These are phyloP conservation scores for Magnolia officinalis DNA, from an alignment of 164 flowering plant genomes.

Conservation along the genomic window DNA sequence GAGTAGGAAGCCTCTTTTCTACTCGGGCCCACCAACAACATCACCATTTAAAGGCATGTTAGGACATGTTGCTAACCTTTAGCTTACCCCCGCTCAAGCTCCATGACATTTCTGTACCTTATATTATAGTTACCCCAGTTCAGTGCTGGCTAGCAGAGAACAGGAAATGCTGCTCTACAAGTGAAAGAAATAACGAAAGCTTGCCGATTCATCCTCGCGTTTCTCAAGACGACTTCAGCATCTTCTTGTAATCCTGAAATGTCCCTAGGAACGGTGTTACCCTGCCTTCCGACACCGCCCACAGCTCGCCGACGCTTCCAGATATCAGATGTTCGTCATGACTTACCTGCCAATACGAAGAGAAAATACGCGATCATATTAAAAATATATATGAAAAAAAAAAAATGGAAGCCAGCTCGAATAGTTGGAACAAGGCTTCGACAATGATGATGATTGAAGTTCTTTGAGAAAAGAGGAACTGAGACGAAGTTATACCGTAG, in stretches of 20 bases:
- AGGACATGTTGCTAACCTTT: not conserved
- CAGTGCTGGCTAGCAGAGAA: not conserved
- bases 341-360: constrained; percentile 63
- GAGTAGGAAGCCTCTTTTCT: too few species aligned
- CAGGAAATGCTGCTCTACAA: not conserved
- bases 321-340: constrained; percentile 98
- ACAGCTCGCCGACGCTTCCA: constrained; percentile 91
- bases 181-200: not conserved
- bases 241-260: constrained; percentile 90
- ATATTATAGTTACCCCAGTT: not conserved
- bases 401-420: too few species aligned
- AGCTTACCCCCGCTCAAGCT: not conserved
- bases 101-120: not conserved
- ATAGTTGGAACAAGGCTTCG: too few species aligned
- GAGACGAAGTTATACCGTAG: too few species aligned
- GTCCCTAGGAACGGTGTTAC: constrained; percentile 72
- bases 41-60: too few species aligned
- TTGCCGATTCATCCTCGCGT: not conserved
- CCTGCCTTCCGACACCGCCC: constrained; percentile 85
- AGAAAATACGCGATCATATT: not conserved
- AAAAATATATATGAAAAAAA: not conserved
- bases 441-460: too few species aligned
- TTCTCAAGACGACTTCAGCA: constrained; percentile 45
- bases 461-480: too few species aligned
- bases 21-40: too few species aligned